Evolutionary conservation across 148 eudicot species (phyloP).

Genomic region (Spergularia marina): DNA sequence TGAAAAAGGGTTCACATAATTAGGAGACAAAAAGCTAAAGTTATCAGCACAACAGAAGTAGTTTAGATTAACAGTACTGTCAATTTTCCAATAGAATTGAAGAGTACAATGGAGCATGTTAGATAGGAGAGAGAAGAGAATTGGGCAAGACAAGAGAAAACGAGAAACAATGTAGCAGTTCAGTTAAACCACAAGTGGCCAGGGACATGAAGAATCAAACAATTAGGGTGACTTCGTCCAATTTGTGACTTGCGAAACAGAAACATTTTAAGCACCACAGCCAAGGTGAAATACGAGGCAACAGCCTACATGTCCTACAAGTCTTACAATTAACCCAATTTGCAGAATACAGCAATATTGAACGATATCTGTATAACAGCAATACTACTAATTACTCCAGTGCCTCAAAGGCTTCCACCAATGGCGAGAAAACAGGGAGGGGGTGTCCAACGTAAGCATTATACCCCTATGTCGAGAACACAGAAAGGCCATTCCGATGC

Average conservation of each 20-base stretch:
- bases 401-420: too few relatives aligned
- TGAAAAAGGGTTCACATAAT: constrained; percentile 31
- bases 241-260: not conserved
- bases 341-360: not conserved
- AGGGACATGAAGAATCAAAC: not conserved
- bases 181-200: too few relatives aligned
- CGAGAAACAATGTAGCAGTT: too few relatives aligned
- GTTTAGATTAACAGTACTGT: not conserved
- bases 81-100: not conserved
- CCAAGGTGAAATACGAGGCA: not conserved
- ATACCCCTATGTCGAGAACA: too few relatives aligned
- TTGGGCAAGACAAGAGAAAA: too few relatives aligned
- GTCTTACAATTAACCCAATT: not conserved
- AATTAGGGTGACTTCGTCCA: constrained; percentile 7
- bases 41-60: constrained; percentile 8
- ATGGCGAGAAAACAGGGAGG: too few relatives aligned
- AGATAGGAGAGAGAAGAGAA: too few relatives aligned
- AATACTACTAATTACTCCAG: too few relatives aligned
- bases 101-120: not conserved
- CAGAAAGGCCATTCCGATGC: too few relatives aligned
- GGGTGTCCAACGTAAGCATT: too few relatives aligned
- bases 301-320: not conserved
- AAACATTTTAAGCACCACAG: not conserved
- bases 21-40: constrained; percentile 6
- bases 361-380: too few relatives aligned